Conservation (phyloP, 176 grass and related monocot species). For the Oryza punctata region DNA sequence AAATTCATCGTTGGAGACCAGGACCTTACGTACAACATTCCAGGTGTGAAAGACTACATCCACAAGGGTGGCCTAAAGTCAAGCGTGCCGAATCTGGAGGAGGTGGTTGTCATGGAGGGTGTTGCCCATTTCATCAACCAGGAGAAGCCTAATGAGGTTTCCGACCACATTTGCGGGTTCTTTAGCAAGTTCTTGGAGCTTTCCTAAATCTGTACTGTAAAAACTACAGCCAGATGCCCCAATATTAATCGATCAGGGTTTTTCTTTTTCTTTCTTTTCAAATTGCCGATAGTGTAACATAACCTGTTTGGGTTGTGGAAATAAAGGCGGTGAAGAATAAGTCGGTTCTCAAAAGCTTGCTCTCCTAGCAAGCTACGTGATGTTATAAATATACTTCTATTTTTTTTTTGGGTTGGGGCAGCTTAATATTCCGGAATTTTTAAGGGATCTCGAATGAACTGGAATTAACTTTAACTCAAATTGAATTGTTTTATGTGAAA, state of each 20-base stretch:
- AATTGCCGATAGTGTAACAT: not conserved
- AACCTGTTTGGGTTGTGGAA: too few species aligned
- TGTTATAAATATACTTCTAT: too few species aligned
- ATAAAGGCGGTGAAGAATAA: too few species aligned
- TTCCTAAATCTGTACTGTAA: not conserved
- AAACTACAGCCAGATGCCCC: not conserved
- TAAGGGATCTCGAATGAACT: not conserved
- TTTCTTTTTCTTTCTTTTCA: too few species aligned
- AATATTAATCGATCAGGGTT: too few species aligned
- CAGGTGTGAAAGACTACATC: conserved; percentile 61
- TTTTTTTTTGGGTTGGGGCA: not conserved
- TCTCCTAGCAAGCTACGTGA: too few species aligned
- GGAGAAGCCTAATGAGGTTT: conserved; percentile 73
- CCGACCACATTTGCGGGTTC: conserved; percentile 75
- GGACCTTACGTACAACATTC: conserved; percentile 58
- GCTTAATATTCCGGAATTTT: not conserved
- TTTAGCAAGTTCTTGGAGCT: conserved; percentile 54
- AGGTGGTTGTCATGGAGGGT: conserved; percentile 69
- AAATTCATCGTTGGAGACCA: conserved; percentile 85
- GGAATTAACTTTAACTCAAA: not conserved
- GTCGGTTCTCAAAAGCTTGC: too few species aligned
- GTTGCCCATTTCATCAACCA: conserved; percentile 77
- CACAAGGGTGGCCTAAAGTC: conserved; percentile 67
- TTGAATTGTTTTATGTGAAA: not conserved
- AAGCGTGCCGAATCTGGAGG: conserved; percentile 69